A percentile compares a stretch with the other conserved stretches of the same genome.
phyloP scores from a whole-genome alignment of 1,139 yeast species.

The Geotrichum reessii region DNA sequence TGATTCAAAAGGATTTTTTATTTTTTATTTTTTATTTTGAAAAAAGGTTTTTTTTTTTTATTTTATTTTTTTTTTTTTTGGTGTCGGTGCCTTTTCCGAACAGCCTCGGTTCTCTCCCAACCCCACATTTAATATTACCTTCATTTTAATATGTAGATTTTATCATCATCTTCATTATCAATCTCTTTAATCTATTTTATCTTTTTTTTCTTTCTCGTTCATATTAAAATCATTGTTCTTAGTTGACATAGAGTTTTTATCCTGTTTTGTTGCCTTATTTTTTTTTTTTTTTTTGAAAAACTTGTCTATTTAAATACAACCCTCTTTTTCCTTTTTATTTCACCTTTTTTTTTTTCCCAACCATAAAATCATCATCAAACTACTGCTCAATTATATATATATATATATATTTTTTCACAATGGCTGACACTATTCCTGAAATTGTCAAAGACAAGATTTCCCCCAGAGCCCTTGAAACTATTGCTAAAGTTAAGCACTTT shows the following conservation, averaged over 20 bases:
- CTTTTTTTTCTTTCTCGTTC: not conserved
- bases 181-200: not conserved
- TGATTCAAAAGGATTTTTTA: no score
- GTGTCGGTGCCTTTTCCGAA: not conserved
- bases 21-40: not conserved
- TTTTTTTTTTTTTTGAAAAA: not conserved
- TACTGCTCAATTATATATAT: not conserved
- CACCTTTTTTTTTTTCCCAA: not conserved
- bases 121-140: not conserved
- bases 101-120: not conserved
- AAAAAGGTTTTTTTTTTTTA: no score
- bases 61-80: no score
- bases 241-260: not conserved
- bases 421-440: conserved; percentile 36
- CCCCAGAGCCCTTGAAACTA: conserved; percentile 48
- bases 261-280: not conserved
- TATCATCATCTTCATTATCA: not conserved
- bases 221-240: not conserved
- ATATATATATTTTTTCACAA: conserved; percentile 7
- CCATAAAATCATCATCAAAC: no score
- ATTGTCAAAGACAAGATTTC: conserved; percentile 41
- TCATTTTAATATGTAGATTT: no score
- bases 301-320: not conserved
- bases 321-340: not conserved
- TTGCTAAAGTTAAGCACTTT: conserved; percentile 48